Evolutionary conservation across 2,329 filamentous ascomycete species (phyloP).

Genomic region (Aspergillus transmontanensis): DNA sequence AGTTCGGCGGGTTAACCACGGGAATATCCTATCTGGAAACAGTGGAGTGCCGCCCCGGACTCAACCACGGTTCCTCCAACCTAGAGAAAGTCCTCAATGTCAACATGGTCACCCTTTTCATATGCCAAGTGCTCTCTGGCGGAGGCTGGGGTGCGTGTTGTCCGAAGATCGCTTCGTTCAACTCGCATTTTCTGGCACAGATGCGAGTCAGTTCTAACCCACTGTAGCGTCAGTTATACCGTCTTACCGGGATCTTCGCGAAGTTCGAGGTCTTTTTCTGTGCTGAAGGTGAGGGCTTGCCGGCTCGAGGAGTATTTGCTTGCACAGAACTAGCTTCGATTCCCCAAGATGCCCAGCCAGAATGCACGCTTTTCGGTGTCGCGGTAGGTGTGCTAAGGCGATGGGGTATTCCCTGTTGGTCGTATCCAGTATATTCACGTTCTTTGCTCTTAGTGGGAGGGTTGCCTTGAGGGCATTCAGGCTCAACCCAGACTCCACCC

Average conservation of each 20-base stretch:
- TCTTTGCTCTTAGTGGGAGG: conserved; percentile 6
- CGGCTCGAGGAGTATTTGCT: background rate
- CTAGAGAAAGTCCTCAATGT: conserved; percentile 24
- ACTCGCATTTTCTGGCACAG: conserved; percentile 22
- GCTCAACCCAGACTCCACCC: conserved; percentile 24
- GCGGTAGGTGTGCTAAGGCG: background rate
- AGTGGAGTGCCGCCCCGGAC: background rate
- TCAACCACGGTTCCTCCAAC: background rate
- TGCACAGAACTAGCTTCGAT: conserved; percentile 4
- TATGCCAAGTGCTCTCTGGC: conserved; percentile 13
- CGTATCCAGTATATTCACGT: conserved; percentile 23
- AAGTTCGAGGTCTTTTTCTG: conserved; percentile 22
- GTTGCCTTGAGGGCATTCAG: background rate
- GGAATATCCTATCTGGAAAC: background rate
- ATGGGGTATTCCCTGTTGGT: conserved; percentile 20
- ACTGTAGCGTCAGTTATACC: background rate
- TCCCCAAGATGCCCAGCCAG: background rate
- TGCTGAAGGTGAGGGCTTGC: background rate
- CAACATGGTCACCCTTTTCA: conserved; percentile 27
- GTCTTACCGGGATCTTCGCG: conserved; percentile 24
- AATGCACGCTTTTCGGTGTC: background rate
- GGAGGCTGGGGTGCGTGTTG: conserved; percentile 23
- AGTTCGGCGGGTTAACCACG: background rate
- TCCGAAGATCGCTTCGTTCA: conserved; percentile 21
- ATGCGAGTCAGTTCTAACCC: conserved; percentile 11